These are phyloP conservation scores for Boletus smithii DNA, from an alignment of 1,284 basidiomycete species.

Conservation along the genomic window DNA sequence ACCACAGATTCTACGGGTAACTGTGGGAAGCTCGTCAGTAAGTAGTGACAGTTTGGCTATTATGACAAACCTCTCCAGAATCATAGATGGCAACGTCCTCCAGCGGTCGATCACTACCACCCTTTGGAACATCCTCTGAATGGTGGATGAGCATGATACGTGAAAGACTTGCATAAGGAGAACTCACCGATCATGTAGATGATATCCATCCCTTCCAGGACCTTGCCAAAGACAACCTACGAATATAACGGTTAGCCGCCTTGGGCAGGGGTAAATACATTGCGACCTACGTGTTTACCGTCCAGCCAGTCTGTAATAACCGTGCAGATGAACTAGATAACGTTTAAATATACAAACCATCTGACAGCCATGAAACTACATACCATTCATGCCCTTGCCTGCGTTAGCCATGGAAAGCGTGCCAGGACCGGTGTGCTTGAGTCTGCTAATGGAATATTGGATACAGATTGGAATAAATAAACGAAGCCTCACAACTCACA, in stretches of 20 bases:
- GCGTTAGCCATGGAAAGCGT: slow-evolving; percentile 94
- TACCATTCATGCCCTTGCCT: slow-evolving; percentile 82
- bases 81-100: slow-evolving; percentile 75
- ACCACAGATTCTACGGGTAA: slow-evolving; percentile 57
- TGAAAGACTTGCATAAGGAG: background rate
- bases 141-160: slow-evolving; percentile 16
- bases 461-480: background rate
- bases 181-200: slow-evolving; percentile 66
- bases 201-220: slow-evolving; percentile 88
- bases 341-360: background rate
- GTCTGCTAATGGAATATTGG: slow-evolving; percentile 56
- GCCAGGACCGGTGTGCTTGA: slow-evolving; percentile 84
- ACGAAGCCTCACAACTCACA: slow-evolving; percentile 48
- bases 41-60: background rate
- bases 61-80: slow-evolving; percentile 71
- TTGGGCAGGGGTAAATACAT: background rate
- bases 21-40: slow-evolving; percentile 37
- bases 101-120: slow-evolving; percentile 63
- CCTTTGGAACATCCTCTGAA: slow-evolving; percentile 70
- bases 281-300: slow-evolving; percentile 57
- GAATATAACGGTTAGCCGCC: slow-evolving; percentile 1
- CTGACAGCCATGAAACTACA: slow-evolving; percentile 31
- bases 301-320: slow-evolving; percentile 76
- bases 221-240: slow-evolving; percentile 88
- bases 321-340: slow-evolving; percentile 75